These are phyloP conservation scores for Articulospora tetracladia DNA, from an alignment of 495 filamentous ascomycete genomes.

Conservation along the genomic window DNA sequence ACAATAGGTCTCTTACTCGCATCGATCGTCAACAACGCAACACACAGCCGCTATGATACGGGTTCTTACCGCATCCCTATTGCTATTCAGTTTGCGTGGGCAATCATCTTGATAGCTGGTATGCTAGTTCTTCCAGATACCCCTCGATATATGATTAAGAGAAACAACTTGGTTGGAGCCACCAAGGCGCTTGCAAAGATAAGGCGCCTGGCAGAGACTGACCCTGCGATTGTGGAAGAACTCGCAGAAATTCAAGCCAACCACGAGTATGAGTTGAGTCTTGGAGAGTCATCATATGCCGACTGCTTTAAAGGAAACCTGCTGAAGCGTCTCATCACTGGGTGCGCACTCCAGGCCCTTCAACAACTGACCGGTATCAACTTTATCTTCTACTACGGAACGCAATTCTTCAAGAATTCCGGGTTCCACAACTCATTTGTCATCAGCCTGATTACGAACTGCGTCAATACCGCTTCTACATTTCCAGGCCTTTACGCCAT, in stretches of 20 bases:
- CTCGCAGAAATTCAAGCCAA: too few relatives aligned
- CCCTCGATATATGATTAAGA: slow-evolving; percentile 75
- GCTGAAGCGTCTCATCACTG: slow-evolving; percentile 66
- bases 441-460: slow-evolving; percentile 63
- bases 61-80: slow-evolving; percentile 82
- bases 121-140: slow-evolving; percentile 83
- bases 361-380: slow-evolving; percentile 72
- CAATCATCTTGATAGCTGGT: slow-evolving; percentile 67
- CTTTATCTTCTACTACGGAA: slow-evolving; percentile 70
- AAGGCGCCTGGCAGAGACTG: slow-evolving; percentile 60
- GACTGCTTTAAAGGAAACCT: slow-evolving; percentile 64
- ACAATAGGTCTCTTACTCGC: slow-evolving; percentile 80
- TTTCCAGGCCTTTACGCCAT: slow-evolving; percentile 67
- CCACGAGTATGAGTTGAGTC: slow-evolving; percentile 53
- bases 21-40: slow-evolving; percentile 71
- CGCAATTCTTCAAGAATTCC: slow-evolving; percentile 65
- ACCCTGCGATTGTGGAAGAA: too few relatives aligned
- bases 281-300: slow-evolving; percentile 60
- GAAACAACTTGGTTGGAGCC: slow-evolving; percentile 59
- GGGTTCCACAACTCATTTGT: slow-evolving; percentile 63
- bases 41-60: slow-evolving; percentile 54
- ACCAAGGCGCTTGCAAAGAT: slow-evolving; percentile 58
- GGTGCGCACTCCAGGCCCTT: slow-evolving; percentile 69
- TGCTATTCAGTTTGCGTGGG: slow-evolving; percentile 78
- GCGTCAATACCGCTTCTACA: slow-evolving; percentile 67